Evolutionary conservation across 768 basidiomycete species (phyloP).

Genomic region (Galerina marginata): DNA sequence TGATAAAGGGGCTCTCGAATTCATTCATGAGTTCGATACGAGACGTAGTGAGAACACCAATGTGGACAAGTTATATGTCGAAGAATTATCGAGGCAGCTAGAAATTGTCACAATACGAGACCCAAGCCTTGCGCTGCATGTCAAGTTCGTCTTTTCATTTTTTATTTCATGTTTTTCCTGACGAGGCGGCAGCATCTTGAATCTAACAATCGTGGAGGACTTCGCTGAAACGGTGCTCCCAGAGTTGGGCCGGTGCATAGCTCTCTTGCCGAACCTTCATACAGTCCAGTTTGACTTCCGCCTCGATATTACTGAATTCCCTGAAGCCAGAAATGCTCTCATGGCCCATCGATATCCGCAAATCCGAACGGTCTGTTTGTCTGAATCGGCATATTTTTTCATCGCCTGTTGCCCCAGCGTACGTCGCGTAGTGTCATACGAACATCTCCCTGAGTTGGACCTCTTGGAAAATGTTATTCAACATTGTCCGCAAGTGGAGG

Average conservation of each 20-base stretch:
- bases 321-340: no score
- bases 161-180: not conserved
- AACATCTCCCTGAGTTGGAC: no score
- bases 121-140: conserved; percentile 12
- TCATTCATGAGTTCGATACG: not conserved
- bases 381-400: no score
- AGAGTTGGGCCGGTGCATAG: not conserved
- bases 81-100: conserved; percentile 19
- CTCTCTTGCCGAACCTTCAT: conserved; percentile 27
- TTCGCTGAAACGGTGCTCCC: no score
- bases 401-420: no score
- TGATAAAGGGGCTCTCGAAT: not conserved
- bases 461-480: no score
- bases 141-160: conserved; percentile 14
- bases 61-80: not conserved
- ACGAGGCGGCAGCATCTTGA: conserved; percentile 27
- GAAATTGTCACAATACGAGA: conserved; percentile 21
- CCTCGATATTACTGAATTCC: not conserved
- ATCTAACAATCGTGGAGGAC: no score
- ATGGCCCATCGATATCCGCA: no score
- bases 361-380: no score
- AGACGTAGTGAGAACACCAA: not conserved
- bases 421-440: no score
- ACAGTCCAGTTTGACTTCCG: conserved; percentile 22
- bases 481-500: no score